Conservation (phyloP, 2,329 filamentous ascomycete genomes). For the Herpotrichia juniperi region DNA sequence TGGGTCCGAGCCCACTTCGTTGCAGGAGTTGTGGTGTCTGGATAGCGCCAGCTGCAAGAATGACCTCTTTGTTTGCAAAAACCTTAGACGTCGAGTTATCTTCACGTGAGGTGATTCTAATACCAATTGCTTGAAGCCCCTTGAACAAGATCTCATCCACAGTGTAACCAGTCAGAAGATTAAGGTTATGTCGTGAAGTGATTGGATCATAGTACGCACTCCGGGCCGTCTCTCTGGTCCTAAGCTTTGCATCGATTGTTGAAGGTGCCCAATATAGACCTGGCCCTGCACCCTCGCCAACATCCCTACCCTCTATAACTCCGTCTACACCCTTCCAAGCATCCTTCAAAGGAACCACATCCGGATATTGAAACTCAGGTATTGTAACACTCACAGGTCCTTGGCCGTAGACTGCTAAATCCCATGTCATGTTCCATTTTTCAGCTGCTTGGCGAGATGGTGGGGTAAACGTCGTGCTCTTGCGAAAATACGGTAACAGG, state of each 20-base stretch:
- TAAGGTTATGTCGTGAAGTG: conserved; percentile 27
- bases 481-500: conserved; percentile 38
- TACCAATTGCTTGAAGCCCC: conserved; percentile 1
- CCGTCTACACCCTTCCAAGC: conserved; percentile 30
- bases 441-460: conserved; percentile 23
- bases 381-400: conserved; percentile 34
- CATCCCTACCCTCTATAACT: conserved; percentile 26
- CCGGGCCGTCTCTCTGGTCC: conserved; percentile 30
- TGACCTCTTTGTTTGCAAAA: conserved; percentile 56
- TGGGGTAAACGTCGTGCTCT: conserved; percentile 34
- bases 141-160: conserved; percentile 9
- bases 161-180: conserved; percentile 22
- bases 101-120: conserved; percentile 8
- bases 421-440: conserved; percentile 36
- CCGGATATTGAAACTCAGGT: conserved; percentile 32
- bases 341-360: conserved; percentile 30
- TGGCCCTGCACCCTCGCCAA: conserved; percentile 28
- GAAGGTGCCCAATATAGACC: conserved; percentile 27
- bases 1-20: conserved; percentile 37
- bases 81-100: conserved; percentile 15
- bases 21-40: conserved; percentile 61
- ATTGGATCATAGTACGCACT: conserved; percentile 41
- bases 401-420: conserved; percentile 24
- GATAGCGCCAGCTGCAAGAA: conserved; percentile 64
- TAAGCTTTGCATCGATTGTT: conserved; percentile 33